Evolutionary conservation across 169 alveolate species (phyloP), one percentile per base, ranked within the genome.

Genomic region (Neospora caninum): DNA sequence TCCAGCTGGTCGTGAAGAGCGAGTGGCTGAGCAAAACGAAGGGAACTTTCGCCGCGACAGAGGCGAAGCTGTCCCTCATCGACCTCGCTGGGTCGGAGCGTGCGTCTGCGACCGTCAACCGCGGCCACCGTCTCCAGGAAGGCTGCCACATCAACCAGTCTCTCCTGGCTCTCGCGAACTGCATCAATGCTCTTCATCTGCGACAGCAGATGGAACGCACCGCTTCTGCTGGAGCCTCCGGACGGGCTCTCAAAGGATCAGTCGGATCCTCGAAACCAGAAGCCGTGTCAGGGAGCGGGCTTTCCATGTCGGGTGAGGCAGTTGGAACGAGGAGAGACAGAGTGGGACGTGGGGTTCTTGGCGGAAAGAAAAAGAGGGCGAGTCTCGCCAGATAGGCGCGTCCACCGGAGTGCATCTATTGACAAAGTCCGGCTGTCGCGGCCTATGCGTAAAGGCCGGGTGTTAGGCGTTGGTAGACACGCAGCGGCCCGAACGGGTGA

Each of bases 31-130:
- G 87, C 88, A 42, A 86, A 31, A 54, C 27, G 20, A 78, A 86
- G 73, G 95, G 94, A 91, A 92, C 91, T 45, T 53, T 70, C 43
- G 41, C 69, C 54, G 93, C 58, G 95, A 93, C 92, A 41, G 94
- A 91, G 67, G 96, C 98, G 25, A 98, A 98, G 95, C 96, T 99
- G 82, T 97, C 99, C 42, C 96, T 99, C 87, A 98, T 99, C 54
- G 99, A 99, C 96, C 97, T 99, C 88, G 99, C 99, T 10, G 99
- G 99, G 0, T 98, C 99, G 92, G 99, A 99, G 97, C 97, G 99
- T 95, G 98, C 98, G 49, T 98, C 99, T 73, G 99, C 98, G 78
- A 98, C 99, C 10, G 98, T 97, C 88, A 98, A 98, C 87, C 97
- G 98, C 93, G 99, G 99, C 34, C 97, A 97, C 20, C 94, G 99